Conservation (phyloP, 352 stramenopile genomes). For the Blastocystis sp. region DNA sequence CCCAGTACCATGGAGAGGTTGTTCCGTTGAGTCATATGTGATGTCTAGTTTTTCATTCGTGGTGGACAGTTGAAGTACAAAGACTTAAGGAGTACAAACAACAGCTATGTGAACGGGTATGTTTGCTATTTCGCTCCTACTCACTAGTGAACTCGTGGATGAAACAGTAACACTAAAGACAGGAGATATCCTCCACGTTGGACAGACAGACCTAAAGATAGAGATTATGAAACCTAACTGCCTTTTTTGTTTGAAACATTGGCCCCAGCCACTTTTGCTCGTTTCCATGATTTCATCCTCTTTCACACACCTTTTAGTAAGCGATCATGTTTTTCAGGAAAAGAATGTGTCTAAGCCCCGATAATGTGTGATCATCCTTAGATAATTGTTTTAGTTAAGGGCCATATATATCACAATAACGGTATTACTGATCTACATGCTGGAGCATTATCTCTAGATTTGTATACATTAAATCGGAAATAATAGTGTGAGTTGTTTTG, state of each 20-base stretch:
- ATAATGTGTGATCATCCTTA: not conserved
- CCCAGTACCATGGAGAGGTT: conserved; percentile 31
- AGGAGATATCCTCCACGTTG: conserved; percentile 39
- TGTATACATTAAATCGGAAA: not conserved
- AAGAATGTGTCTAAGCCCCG: not conserved
- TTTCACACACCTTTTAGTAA: not conserved
- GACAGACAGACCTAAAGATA: conserved; percentile 13
- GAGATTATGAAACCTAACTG: not conserved
- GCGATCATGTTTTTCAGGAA: not conserved
- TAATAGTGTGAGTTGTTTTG: not conserved
- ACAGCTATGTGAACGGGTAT: conserved; percentile 57
- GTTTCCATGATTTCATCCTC: not conserved
- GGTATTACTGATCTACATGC: not conserved
- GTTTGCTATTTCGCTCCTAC: not conserved
- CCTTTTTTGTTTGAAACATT: not conserved
- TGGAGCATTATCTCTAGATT: not conserved
- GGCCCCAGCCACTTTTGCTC: not conserved
- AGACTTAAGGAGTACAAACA: conserved; percentile 27
- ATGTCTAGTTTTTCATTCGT: conserved; percentile 45
- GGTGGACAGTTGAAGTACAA: conserved; percentile 53
- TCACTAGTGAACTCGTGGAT: not conserved
- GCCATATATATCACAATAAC: not conserved
- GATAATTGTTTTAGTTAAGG: not conserved
- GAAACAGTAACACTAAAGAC: conserved; percentile 29
- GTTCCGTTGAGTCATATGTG: not conserved